Percentiles rank a stretch among this genome's conserved stretches.
phyloP scores from a whole-genome alignment of 2,329 filamentous ascomycete species.

The Allantophomopsis lycopodina region DNA sequence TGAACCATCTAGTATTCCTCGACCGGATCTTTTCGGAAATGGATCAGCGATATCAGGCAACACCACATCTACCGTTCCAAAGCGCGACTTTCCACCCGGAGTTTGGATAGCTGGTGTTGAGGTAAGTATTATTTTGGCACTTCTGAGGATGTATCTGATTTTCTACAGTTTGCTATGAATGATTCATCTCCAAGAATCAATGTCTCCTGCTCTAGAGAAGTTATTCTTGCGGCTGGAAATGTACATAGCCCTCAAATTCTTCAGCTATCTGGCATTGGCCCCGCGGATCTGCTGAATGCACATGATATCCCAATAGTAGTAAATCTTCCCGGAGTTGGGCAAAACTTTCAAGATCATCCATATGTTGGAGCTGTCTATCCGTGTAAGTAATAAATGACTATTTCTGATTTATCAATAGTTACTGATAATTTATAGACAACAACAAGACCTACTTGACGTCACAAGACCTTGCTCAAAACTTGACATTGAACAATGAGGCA shows the following conservation, averaged over 20 bases:
- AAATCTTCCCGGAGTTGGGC: slow-evolving; percentile 41
- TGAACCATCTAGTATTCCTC: too few relatives aligned
- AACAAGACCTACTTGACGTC: too few relatives aligned
- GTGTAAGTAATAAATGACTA: slow-evolving; percentile 4
- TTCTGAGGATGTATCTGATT: not conserved
- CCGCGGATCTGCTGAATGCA: slow-evolving; percentile 18
- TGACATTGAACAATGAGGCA: slow-evolving; percentile 1
- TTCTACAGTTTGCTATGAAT: slow-evolving; percentile 5
- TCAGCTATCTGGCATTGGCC: slow-evolving; percentile 27
- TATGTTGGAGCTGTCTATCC: slow-evolving; percentile 7
- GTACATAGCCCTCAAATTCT: slow-evolving; percentile 29
- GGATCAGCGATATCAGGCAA: too few relatives aligned
- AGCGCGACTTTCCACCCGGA: slow-evolving; percentile 3
- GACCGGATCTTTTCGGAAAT: too few relatives aligned
- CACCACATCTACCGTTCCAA: too few relatives aligned
- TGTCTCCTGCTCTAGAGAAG: slow-evolving; percentile 18
- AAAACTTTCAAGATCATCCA: slow-evolving; percentile 38
- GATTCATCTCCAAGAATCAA: too few relatives aligned
- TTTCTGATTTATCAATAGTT: too few relatives aligned
- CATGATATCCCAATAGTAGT: slow-evolving; percentile 33
- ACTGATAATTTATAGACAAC: too few relatives aligned
- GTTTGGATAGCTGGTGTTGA: slow-evolving; percentile 21
- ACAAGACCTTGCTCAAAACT: too few relatives aligned
- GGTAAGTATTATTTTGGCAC: slow-evolving; percentile 12
- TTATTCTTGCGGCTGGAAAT: slow-evolving; percentile 30